Percentiles rank a stretch among this genome's conserved stretches.
These are phyloP conservation scores for Astrothelium subdiscretum DNA, from an alignment of 495 filamentous ascomycete species.

Conservation along the genomic window DNA sequence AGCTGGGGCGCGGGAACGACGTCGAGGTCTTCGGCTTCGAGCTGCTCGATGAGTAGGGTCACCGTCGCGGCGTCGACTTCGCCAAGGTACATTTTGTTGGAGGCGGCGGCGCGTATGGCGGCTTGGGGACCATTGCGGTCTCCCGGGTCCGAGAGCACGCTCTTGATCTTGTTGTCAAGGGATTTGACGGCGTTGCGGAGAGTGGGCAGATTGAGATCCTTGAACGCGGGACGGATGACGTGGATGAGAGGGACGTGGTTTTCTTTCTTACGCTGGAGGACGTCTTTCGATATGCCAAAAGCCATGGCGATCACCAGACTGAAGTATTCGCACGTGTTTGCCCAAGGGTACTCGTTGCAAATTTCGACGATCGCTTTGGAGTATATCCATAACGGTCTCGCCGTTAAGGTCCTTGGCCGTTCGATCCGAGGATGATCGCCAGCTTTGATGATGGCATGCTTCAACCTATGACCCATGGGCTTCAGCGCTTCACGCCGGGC, in stretches of 20 bases:
- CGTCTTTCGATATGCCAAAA: neutral
- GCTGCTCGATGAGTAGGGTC: neutral
- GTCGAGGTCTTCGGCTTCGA: neutral
- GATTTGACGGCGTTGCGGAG: neutral
- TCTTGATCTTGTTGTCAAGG: neutral
- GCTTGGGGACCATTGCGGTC: neutral
- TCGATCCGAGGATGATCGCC: neutral
- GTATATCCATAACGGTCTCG: neutral
- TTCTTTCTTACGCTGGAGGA: neutral
- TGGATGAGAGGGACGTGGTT: neutral
- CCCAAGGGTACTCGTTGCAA: neutral
- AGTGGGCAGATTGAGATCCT: neutral
- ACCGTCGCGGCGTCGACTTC: neutral
- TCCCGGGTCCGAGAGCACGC: neutral
- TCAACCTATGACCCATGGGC: neutral
- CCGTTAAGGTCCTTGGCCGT: neutral
- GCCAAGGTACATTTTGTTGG: neutral
- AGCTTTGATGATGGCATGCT: neutral
- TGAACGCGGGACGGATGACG: neutral
- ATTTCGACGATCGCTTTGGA: neutral
- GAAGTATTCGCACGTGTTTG: neutral
- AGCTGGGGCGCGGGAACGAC: neutral
- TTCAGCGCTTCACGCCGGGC: neutral
- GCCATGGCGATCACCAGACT: neutral
- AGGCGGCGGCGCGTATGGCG: neutral